Evolutionary conservation across 2,329 filamentous ascomycete species (phyloP), one percentile per base, ranked within the genome.

Genomic region (Pseudocercospora macadamiae): DNA sequence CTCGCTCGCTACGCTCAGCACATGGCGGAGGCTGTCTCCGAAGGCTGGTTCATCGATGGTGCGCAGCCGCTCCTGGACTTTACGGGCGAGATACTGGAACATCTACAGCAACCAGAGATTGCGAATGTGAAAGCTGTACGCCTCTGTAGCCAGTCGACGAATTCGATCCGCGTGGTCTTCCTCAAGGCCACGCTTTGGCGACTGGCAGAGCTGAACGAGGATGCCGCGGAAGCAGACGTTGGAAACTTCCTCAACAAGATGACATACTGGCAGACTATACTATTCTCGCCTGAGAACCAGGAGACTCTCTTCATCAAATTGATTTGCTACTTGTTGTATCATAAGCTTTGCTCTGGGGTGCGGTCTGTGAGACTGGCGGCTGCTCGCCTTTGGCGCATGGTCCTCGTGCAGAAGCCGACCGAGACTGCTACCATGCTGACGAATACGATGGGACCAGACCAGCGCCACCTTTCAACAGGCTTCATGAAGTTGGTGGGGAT

Each of bases 21-120:
- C 70, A 84, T 97, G 72, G 86, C 89, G 0, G 95, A 99, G 73
- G 90, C 91, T 4, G 88, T 96, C 10, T 97, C 95, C 65, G 95
- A 97, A 75, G 95, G 95, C 14, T 97, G 93, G 91, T 97, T 97
- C 70, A 85, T 97, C 63, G 89, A 95, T 64, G 93, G 93, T 1
- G 90, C 90, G 1, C 89, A 92, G 66, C 82, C 86, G 3, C 83
- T 95, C 66, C 82, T 97, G 28, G 93, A 97, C 68, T 96, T 97
- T 68, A 84, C 88, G 3, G 95, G 93, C 1, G 87, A 88, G 54
- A 76, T 97, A 5, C 76, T 99, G 5, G 95, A 99, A 71, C 93
- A 96, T 68, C 80, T 99, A 3, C 91, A 96, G 71, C 85, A 90
- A 8, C 89, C 93, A 0, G 91, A 96, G 12, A 81, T 99, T 32